Percentiles rank a stretch among this genome's conserved stretches.
phyloP scores from a whole-genome alignment of 352 stramenopile genomes.

The Aphanomyces invadans region DNA sequence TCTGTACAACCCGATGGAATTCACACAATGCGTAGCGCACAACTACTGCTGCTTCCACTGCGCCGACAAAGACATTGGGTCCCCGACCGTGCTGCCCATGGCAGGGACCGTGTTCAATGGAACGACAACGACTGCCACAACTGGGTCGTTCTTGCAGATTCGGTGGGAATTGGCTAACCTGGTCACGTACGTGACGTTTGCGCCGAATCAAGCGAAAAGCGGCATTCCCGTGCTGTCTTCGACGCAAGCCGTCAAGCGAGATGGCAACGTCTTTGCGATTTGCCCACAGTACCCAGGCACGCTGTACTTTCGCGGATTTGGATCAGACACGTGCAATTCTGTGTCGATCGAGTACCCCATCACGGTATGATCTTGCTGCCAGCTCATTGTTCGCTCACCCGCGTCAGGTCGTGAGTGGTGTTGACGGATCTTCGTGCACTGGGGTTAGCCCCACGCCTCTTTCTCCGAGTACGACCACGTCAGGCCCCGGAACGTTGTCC shows the following conservation, averaged over 20 bases:
- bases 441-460: not conserved
- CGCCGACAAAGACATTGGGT: not conserved
- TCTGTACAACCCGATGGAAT: slow-evolving; percentile 7
- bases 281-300: slow-evolving; percentile 18
- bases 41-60: slow-evolving; percentile 24
- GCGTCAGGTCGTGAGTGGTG: not conserved
- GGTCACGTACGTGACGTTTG: slow-evolving; percentile 19
- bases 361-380: not conserved
- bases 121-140: slow-evolving; percentile 3
- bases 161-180: not conserved
- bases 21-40: not conserved
- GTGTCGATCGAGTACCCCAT: slow-evolving; percentile 13
- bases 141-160: slow-evolving; percentile 12
- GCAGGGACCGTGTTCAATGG: slow-evolving; percentile 12
- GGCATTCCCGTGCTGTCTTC: slow-evolving; percentile 11
- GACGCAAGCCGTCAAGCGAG: slow-evolving; percentile 7
- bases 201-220: slow-evolving; percentile 17
- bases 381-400: not conserved
- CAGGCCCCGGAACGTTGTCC: not conserved
- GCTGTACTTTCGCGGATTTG: slow-evolving; percentile 23
- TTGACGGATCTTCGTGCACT: not conserved
- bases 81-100: slow-evolving; percentile 12
- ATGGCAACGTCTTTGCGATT: not conserved
- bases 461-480: not conserved
- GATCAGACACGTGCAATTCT: slow-evolving; percentile 18